Base-by-base conservation (phyloP, 1,284 basidiomycete species). In the Volvariella volvacea region DNA sequence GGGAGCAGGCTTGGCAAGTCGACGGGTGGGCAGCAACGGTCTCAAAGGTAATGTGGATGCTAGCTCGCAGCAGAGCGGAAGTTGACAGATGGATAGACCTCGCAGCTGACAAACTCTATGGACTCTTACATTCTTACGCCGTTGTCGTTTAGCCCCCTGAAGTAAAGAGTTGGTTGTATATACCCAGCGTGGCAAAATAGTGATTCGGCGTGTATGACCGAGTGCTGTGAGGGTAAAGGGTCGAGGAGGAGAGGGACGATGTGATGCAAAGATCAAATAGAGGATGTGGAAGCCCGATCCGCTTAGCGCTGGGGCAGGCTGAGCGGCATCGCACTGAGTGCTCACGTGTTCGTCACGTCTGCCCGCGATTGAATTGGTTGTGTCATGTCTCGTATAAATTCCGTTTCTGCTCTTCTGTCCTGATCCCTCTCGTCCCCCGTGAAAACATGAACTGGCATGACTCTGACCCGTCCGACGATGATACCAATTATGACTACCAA, bases 11-110 rank as follows among this genome's bases (percentile, higher is more conserved):
- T 20, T 97, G 93, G 93, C 77, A 88, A 53, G 73, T 92, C 53
- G 90, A 94, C 53, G 89, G 89, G 12, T 97, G 93, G 94, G 85
- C 87, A 39, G 86, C 92, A 62, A 97, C 93, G 0, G 93, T 96
- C 30, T 83, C 84, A 50, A 91, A 94, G 81, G 92, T 85, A 28
- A 28, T 6, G 6, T 28, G 50, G 50, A 67, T 53, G 37, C 30
- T 41, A 22, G 43, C 40, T 28, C 34, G 17, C 38, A 25, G 15
- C 22, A 36, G 34, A 31, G 22, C 47, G 25, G 33, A 22, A 6
- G 6, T 41, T 42, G 45, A 17, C 45, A 22, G 19, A 43, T 41
- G 28, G 42, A 47, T 59, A 92, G 88, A 92, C 89, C 7, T 71
- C 87, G 16, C 82, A 89, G 56, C 68, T 89, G 42, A 78, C 86